Base-by-base conservation (phyloP, 306 rosid genomes). In the Prunus davidiana region DNA sequence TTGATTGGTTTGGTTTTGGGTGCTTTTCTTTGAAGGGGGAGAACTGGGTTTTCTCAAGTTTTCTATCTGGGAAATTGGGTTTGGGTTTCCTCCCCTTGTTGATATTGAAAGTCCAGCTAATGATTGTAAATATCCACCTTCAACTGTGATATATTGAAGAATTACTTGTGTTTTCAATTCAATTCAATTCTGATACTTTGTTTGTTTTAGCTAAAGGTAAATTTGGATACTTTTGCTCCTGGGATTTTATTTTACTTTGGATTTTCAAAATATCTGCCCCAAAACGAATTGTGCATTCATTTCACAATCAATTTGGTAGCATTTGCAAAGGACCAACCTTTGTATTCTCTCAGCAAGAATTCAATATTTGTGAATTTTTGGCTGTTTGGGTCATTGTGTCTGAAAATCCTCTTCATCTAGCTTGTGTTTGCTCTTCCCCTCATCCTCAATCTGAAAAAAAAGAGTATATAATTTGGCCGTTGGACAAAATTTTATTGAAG, bases 181-280 rank as follows among this genome's bases (percentile, higher is more conserved):
- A 72, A 1, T 34, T 34, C 41, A 34, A 15, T 73, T 43, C 1
- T 56, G 34, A 54, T 71, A 20, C 24, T 56, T 4, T 47, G 24
- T 6, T 4, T 25, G 24, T 6, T 4, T 25, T 1, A 24, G 25
- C 25, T 24, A 24, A 24, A 24, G 25, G 25, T 24, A 24, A 24
- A 24, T 24, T 24, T 24, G 25, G 25, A 24, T 24, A 62, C 38
- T 60, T 58, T 12, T 8, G 2, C 8, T 43, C 49, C 65, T 52
- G 84, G 81, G 86, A 22, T 75, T 73, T 70, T 25, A 19, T 1
- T 78, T 69, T 69, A 62, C 24, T 34, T 47, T 46, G 38, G 19
- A 50, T 43, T 12, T 65, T 41, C 15, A 19, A 38, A 34, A 13
- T 18, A 30, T 38, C 51, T 65, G 13, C 10, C 70, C 16, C 24